Percentiles rank a stretch among this genome's conserved stretches.
Evolutionary conservation across 2,329 filamentous ascomycete genomes (phyloP).

Genomic region (Aspergillus brunneoviolaceus): DNA sequence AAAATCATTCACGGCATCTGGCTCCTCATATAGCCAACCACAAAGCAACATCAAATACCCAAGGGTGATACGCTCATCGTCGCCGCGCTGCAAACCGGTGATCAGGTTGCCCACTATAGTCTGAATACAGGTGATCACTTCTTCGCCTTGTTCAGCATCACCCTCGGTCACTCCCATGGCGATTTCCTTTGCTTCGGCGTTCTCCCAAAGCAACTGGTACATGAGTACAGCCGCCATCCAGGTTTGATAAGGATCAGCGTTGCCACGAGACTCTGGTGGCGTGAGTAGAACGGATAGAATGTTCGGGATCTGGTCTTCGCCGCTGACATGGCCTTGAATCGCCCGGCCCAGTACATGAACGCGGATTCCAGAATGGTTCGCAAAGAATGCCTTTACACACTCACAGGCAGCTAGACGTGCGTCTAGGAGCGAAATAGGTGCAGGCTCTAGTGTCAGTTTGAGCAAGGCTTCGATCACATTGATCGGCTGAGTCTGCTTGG

Average conservation of each 20-base stretch:
- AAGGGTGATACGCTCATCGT: conserved; percentile 76
- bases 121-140: conserved; percentile 92
- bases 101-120: conserved; percentile 83
- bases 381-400: conserved; percentile 91
- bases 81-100: conserved; percentile 69
- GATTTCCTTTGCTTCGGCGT: conserved; percentile 72
- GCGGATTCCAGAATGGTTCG: conserved; percentile 74
- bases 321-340: conserved; percentile 79
- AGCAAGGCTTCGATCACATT: conserved; percentile 94
- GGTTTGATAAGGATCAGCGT: conserved; percentile 76
- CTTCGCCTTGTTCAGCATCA: conserved; percentile 83
- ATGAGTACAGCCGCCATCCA: conserved; percentile 89
- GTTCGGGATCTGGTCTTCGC: conserved; percentile 80
- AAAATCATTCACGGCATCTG: conserved; percentile 89
- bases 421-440: conserved; percentile 69
- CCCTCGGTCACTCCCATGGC: conserved; percentile 85
- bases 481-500: conserved; percentile 60
- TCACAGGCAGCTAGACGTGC: conserved; percentile 81
- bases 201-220: conserved; percentile 81
- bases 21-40: conserved; percentile 88
- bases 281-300: conserved; percentile 79
- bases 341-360: conserved; percentile 83
- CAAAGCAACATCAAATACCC: conserved; percentile 88
- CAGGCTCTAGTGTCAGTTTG: conserved; percentile 72
- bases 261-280: conserved; percentile 60